These are phyloP conservation scores for Wickerhamomyces xylosicus DNA, from an alignment of 805 yeast genomes.

Conservation along the genomic window DNA sequence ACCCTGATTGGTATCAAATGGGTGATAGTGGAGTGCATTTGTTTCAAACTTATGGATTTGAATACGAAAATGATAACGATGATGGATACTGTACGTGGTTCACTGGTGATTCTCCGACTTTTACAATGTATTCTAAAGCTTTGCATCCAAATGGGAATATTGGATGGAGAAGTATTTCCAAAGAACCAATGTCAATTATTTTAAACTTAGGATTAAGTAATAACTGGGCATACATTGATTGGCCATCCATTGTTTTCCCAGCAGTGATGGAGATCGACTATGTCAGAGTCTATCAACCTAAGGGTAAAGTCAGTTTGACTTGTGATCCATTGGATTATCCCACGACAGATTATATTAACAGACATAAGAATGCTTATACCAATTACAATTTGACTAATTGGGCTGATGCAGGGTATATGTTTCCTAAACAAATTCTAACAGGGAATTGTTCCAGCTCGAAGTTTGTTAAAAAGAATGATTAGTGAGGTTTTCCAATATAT, in stretches of 20 bases:
- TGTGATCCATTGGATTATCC: constrained; percentile 41
- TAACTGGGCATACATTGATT: constrained; percentile 41
- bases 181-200: constrained; percentile 41
- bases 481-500: no score
- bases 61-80: constrained; percentile 22
- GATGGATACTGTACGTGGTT: constrained; percentile 26
- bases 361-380: constrained; percentile 30
- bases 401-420: constrained; percentile 31
- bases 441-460: no score
- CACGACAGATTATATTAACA: constrained; percentile 32
- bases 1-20: constrained; percentile 33
- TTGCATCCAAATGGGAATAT: constrained; percentile 40
- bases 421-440: constrained; percentile 29
- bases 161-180: constrained; percentile 35
- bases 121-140: constrained; percentile 31
- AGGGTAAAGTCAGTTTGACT: constrained; percentile 26
- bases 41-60: constrained; percentile 35
- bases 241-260: constrained; percentile 35
- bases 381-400: constrained; percentile 35
- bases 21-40: constrained; percentile 19
- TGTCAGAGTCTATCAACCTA: constrained; percentile 40
- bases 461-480: no score
- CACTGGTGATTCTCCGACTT: constrained; percentile 36
- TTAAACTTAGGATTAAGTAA: constrained; percentile 39
- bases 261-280: constrained; percentile 32